These are phyloP conservation scores for Clonostachys byssicola DNA, from an alignment of 2,329 filamentous ascomycete species.

Conservation along the genomic window DNA sequence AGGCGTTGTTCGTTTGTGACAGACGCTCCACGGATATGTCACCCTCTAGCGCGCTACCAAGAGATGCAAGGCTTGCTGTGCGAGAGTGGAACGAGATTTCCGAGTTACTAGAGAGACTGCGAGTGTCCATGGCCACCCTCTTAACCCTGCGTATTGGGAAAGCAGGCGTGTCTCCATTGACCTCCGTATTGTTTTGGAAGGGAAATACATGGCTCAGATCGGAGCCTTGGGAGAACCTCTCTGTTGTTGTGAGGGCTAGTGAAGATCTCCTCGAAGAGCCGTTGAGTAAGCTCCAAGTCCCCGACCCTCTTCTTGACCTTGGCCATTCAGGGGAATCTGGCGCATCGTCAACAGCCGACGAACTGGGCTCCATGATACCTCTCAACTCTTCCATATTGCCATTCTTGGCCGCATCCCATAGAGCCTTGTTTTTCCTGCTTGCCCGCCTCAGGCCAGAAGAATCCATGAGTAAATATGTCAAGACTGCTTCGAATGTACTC, in stretches of 20 bases:
- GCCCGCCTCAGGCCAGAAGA: conserved; percentile 78
- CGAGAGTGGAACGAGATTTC: conserved; percentile 79
- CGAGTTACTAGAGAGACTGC: conserved; percentile 84
- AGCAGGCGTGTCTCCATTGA: conserved; percentile 25
- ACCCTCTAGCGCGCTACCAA: conserved; percentile 70
- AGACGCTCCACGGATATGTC: conserved; percentile 81
- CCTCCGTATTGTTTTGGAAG: conserved; percentile 60
- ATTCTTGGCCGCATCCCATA: conserved; percentile 84
- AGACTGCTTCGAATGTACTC: conserved; percentile 91
- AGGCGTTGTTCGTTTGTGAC: conserved; percentile 63
- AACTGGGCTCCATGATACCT: conserved; percentile 72
- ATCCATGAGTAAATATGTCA: conserved; percentile 81
- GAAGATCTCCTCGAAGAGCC: conserved; percentile 38
- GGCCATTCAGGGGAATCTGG: conserved; percentile 29
- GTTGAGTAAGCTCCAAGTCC: conserved; percentile 42
- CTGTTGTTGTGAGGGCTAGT: conserved; percentile 32
- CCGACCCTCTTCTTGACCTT: conserved; percentile 36
- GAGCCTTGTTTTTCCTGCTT: conserved; percentile 76
- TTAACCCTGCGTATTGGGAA: conserved; percentile 53
- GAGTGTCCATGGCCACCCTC: conserved; percentile 83
- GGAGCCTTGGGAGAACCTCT: conserved; percentile 50
- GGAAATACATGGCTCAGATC: conserved; percentile 84
- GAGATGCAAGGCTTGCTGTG: conserved; percentile 72
- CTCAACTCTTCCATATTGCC: conserved; percentile 73
- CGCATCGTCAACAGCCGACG: conserved; percentile 41